phyloP scores from a whole-genome alignment of 2,329 filamentous ascomycete genomes.

The Sporothrix mexicana region DNA sequence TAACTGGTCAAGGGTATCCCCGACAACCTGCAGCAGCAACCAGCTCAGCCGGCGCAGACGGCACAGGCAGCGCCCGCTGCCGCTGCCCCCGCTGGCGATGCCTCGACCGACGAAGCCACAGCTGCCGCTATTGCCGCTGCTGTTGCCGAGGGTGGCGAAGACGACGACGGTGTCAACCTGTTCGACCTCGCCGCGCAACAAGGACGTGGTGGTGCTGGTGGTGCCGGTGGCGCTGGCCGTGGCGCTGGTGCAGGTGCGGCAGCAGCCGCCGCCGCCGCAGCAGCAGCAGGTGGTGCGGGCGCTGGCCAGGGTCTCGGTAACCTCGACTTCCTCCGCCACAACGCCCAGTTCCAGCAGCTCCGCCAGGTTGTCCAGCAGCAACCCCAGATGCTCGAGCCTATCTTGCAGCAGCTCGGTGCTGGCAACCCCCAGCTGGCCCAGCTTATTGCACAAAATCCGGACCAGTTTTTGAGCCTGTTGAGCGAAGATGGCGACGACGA shows the following conservation, averaged over 20 bases:
- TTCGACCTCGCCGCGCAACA: constrained; percentile 91
- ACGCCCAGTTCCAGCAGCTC: constrained; percentile 96
- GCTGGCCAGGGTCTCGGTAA: constrained; percentile 68
- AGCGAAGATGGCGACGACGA: constrained; percentile 88
- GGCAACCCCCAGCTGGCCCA: constrained; percentile 94
- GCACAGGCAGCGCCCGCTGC: constrained; percentile 36
- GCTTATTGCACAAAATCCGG: constrained; percentile 88
- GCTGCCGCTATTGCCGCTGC: constrained; percentile 51
- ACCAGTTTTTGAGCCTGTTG: constrained; percentile 88
- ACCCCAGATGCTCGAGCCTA: constrained; percentile 97
- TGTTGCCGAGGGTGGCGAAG: constrained; percentile 54
- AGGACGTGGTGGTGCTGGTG: constrained; percentile 52
- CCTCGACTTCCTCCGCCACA: constrained; percentile 91
- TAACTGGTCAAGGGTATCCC: constrained; percentile 75
- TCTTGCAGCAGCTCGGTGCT: constrained; percentile 91
- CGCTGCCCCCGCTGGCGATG: constrained; percentile 49
- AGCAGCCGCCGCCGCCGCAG: constrained; percentile 52
- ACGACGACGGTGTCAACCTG: constrained; percentile 78
- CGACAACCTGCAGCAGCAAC: constrained; percentile 71
- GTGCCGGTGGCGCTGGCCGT: constrained; percentile 51
- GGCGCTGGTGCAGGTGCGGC: constrained; percentile 50
- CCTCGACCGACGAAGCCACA: constrained; percentile 52
- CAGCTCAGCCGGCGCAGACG: constrained; percentile 39
- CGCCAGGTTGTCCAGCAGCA: constrained; percentile 97
- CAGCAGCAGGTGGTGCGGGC: constrained; percentile 55